phyloP scores from a whole-genome alignment of 192 early-diverging fungal species.

The Thoreauomyces humboldtii region DNA sequence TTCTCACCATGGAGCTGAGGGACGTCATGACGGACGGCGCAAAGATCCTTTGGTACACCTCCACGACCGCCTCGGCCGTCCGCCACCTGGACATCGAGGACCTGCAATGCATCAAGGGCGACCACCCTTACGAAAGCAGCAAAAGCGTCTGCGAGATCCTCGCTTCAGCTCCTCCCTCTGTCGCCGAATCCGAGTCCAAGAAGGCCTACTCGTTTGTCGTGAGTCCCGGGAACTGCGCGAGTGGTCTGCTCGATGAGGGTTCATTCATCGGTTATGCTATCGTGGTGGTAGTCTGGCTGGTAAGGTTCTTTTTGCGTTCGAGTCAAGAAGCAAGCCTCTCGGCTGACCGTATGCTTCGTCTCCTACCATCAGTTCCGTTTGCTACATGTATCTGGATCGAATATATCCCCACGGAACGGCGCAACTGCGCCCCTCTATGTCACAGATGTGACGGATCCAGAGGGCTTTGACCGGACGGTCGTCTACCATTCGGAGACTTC shows the following conservation, averaged over 20 bases:
- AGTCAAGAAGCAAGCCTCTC: neutral
- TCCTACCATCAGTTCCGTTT: slow-evolving; percentile 38
- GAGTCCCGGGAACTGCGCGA: slow-evolving; percentile 43
- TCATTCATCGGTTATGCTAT: slow-evolving; percentile 11
- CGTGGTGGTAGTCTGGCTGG: slow-evolving; percentile 26
- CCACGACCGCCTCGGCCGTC: slow-evolving; percentile 36
- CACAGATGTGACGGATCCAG: slow-evolving; percentile 19
- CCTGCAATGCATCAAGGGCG: slow-evolving; percentile 42
- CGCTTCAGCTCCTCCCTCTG: too few species aligned
- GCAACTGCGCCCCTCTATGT: slow-evolving; percentile 38
- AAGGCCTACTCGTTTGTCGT: slow-evolving; percentile 34
- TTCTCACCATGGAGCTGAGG: slow-evolving; percentile 34
- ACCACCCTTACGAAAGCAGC: slow-evolving; percentile 49
- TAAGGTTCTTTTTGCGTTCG: slow-evolving; percentile 1
- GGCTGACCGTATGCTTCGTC: neutral
- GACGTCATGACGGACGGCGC: neutral
- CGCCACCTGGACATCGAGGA: slow-evolving; percentile 38
- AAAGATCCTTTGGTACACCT: slow-evolving; percentile 45
- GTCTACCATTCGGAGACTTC: slow-evolving; percentile 30
- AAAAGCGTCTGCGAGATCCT: slow-evolving; percentile 48
- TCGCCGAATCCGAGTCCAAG: slow-evolving; percentile 22
- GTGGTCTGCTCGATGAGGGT: slow-evolving; percentile 27
- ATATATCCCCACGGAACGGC: slow-evolving; percentile 39
- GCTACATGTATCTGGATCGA: slow-evolving; percentile 36
- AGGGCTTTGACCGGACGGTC: slow-evolving; percentile 10